These are phyloP conservation scores for Microsporum ferrugineum DNA, from an alignment of 2,329 filamentous ascomycete species.

Conservation along the genomic window DNA sequence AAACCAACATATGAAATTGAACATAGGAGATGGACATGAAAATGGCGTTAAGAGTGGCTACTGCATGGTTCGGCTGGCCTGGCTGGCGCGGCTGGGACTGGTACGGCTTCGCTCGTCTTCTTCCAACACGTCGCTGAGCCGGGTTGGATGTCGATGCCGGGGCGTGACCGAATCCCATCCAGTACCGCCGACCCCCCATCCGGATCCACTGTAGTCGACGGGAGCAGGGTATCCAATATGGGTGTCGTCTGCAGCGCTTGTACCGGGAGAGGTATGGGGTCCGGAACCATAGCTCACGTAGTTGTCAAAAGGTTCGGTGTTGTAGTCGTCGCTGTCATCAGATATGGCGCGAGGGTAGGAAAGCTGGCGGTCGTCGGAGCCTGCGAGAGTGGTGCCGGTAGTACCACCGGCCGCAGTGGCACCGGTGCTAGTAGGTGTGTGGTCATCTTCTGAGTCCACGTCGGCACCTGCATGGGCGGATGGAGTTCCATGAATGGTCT, in stretches of 20 bases:
- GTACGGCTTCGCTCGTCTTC: conserved; percentile 64
- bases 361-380: conserved; percentile 51
- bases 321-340: conserved; percentile 45
- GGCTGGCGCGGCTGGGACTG: conserved; percentile 58
- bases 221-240: conserved; percentile 24
- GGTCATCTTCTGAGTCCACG: conserved; percentile 59
- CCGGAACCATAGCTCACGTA: conserved; percentile 38
- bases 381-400: conserved; percentile 44
- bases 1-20: not conserved
- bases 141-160: conserved; percentile 71
- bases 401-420: conserved; percentile 34
- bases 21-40: not conserved
- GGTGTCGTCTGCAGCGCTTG: conserved; percentile 19
- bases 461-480: conserved; percentile 31
- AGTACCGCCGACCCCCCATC: conserved; percentile 52
- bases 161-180: conserved; percentile 66
- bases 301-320: conserved; percentile 39
- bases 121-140: conserved; percentile 77
- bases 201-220: conserved; percentile 56
- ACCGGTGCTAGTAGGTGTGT: conserved; percentile 38
- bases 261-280: conserved; percentile 16
- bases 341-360: conserved; percentile 40
- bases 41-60: not conserved
- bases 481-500: conserved; percentile 19
- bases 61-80: conserved; percentile 35